These are phyloP conservation scores for Metahyphopichia silvanorum DNA, from an alignment of 805 yeast genomes.

Conservation along the genomic window DNA sequence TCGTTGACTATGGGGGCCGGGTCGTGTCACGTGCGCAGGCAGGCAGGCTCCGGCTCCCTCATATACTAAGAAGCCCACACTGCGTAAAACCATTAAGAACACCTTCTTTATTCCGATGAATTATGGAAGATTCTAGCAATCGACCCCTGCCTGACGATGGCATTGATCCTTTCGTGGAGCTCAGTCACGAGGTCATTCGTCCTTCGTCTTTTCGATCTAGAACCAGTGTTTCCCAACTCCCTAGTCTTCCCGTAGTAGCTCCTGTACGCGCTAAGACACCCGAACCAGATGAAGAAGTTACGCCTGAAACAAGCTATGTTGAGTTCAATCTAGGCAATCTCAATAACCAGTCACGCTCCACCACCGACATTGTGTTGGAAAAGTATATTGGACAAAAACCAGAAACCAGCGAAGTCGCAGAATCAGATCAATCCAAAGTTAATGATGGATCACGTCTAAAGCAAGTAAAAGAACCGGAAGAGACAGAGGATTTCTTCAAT, in stretches of 20 bases:
- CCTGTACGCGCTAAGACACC: not conserved
- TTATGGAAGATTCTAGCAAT: too few relatives aligned
- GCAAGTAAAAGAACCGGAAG: constrained; percentile 2
- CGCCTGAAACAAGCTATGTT: constrained; percentile 16
- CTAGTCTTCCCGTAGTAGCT: constrained; percentile 15
- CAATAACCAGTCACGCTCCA: too few relatives aligned
- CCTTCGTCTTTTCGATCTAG: too few relatives aligned
- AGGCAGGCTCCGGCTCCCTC: too few relatives aligned
- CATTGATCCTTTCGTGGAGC: constrained; percentile 2
- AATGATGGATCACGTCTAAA: not conserved
- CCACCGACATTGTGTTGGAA: too few relatives aligned
- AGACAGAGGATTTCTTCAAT: constrained; percentile 32
- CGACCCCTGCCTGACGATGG: not conserved
- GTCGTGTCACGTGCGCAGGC: too few relatives aligned
- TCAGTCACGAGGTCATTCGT: not conserved
- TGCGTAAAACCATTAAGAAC: too few relatives aligned
- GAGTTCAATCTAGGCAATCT: too few relatives aligned
- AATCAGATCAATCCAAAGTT: not conserved
- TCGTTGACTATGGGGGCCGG: too few relatives aligned
- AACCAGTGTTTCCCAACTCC: constrained; percentile 16
- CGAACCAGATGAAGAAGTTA: not conserved
- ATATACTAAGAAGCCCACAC: too few relatives aligned
- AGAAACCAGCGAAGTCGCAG: not conserved
- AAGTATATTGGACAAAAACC: too few relatives aligned
- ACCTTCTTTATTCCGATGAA: too few relatives aligned